These are phyloP conservation scores for Vicia sativa DNA, from an alignment of 306 rosid genomes.

Conservation along the genomic window DNA sequence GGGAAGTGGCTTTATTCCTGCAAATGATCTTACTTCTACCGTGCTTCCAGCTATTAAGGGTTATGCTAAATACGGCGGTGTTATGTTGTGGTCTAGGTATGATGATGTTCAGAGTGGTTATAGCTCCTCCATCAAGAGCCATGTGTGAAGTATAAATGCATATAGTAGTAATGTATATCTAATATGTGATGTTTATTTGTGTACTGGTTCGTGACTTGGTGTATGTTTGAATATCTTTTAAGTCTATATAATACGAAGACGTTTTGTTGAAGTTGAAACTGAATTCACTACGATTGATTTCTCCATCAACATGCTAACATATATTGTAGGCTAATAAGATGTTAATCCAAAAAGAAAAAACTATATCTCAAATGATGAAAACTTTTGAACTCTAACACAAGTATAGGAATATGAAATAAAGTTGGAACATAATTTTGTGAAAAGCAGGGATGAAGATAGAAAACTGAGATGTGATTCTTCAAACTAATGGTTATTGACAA, in stretches of 20 bases:
- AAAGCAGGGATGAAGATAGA: too few relatives aligned
- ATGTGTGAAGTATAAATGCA: conserved; percentile 27
- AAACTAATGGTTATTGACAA: too few relatives aligned
- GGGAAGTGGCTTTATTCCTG: conserved; percentile 42
- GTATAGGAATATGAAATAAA: too few relatives aligned
- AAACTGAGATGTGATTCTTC: too few relatives aligned
- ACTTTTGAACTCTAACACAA: too few relatives aligned
- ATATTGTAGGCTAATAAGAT: too few relatives aligned
- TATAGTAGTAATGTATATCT: neutral
- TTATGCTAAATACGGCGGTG: conserved; percentile 46
- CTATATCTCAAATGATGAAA: too few relatives aligned
- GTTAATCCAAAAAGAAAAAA: too few relatives aligned
- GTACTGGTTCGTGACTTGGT: neutral
- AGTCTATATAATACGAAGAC: neutral
- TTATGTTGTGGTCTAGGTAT: conserved; percentile 53
- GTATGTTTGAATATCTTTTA: neutral
- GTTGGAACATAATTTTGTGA: too few relatives aligned
- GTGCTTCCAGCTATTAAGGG: conserved; percentile 48
- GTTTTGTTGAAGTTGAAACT: too few relatives aligned
- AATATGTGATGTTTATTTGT: neutral
- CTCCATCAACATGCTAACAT: too few relatives aligned
- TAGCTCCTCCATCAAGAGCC: conserved; percentile 37
- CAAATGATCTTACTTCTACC: conserved; percentile 37
- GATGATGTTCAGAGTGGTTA: conserved; percentile 47
- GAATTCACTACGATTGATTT: too few relatives aligned